phyloP scores from a whole-genome alignment of 441 rosid species.

The Gossypium armourianum region DNA sequence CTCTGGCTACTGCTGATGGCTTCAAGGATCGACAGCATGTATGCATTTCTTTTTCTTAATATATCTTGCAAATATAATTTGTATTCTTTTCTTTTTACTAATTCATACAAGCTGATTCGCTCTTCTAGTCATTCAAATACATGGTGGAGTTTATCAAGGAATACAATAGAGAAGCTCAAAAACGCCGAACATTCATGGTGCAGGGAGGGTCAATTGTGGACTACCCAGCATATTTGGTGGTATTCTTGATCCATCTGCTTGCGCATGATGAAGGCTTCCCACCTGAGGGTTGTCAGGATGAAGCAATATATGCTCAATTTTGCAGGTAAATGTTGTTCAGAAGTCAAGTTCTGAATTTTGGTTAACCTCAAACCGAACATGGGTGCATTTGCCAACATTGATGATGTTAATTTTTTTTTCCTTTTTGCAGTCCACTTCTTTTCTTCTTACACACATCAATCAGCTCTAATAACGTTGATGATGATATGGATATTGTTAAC shows the following conservation, averaged over 20 bases:
- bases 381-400: constrained; percentile 15
- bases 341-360: constrained; percentile 3
- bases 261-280: constrained; percentile 68
- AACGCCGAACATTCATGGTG: constrained; percentile 31
- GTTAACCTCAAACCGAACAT: not conserved
- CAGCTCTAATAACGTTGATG: constrained; percentile 31
- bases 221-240: constrained; percentile 61
- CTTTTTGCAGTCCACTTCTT: constrained; percentile 69
- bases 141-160: constrained; percentile 59
- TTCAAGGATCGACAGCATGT: constrained; percentile 58
- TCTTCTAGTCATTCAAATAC: constrained; percentile 49
- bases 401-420: constrained; percentile 15
- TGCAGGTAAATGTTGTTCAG: constrained; percentile 36
- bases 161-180: constrained; percentile 39
- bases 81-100: constrained; percentile 7
- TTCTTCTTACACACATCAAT: constrained; percentile 40
- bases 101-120: constrained; percentile 23
- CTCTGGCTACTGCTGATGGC: constrained; percentile 47
- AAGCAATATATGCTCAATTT: constrained; percentile 49
- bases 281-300: constrained; percentile 57
- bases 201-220: constrained; percentile 43
- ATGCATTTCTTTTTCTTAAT: constrained; percentile 23
- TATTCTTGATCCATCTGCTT: constrained; percentile 74
- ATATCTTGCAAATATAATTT: constrained; percentile 6
- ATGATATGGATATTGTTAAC: constrained; percentile 31